These are phyloP conservation scores for Austroboletus novae-zelandiae DNA, from an alignment of 1,284 basidiomycete species.

Conservation along the genomic window DNA sequence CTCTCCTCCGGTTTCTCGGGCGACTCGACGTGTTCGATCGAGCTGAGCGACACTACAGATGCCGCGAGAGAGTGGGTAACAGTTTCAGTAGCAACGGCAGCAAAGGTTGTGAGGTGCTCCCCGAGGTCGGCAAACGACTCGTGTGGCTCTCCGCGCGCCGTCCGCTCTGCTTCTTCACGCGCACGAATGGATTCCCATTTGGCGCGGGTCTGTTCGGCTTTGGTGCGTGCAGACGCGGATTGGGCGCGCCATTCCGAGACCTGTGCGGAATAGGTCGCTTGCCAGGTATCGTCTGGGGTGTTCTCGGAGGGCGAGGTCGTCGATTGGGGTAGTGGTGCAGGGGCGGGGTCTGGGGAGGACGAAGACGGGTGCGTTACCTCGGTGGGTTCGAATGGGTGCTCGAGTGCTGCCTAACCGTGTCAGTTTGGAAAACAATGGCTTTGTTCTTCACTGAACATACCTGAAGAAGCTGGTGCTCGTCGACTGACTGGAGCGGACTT, in stretches of 20 bases:
- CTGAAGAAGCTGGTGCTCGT: slow-evolving; percentile 27
- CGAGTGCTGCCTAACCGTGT: slow-evolving; percentile 21
- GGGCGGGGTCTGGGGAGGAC: background rate
- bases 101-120: slow-evolving; percentile 29
- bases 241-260: slow-evolving; percentile 71
- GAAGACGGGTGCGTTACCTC: slow-evolving; percentile 22
- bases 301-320: background rate
- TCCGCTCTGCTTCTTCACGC: slow-evolving; percentile 21
- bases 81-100: slow-evolving; percentile 15
- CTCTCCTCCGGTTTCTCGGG: slow-evolving; percentile 41
- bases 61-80: slow-evolving; percentile 17
- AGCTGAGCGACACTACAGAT: slow-evolving; percentile 21
- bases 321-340: background rate
- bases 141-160: slow-evolving; percentile 34
- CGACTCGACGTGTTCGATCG: slow-evolving; percentile 42
- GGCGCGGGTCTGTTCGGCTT: slow-evolving; percentile 71
- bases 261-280: slow-evolving; percentile 66
- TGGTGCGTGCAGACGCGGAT: slow-evolving; percentile 70
- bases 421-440: background rate
- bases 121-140: slow-evolving; percentile 52
- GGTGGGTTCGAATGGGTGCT: slow-evolving; percentile 26
- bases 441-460: slow-evolving; percentile 5
- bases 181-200: slow-evolving; percentile 59
- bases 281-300: slow-evolving; percentile 42
- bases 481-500: slow-evolving; percentile 17